Percentiles rank a stretch among this genome's conserved stretches.
These are phyloP conservation scores for Ganoderma multipileum DNA, from an alignment of 1,284 basidiomycete genomes.

Conservation along the genomic window DNA sequence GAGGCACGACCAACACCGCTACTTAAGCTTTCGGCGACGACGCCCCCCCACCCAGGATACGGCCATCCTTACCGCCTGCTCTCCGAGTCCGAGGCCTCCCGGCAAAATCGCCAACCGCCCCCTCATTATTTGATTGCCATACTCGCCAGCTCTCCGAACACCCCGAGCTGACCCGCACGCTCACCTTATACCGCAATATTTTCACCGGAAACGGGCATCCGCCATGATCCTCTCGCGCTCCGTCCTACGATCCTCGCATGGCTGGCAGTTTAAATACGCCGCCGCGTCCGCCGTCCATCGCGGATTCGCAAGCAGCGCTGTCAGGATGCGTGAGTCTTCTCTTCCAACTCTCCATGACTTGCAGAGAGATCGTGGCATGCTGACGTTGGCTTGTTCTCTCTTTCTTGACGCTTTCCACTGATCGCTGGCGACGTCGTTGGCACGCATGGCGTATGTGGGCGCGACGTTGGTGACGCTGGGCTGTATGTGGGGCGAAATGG, in stretches of 20 bases:
- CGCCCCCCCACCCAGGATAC: not conserved
- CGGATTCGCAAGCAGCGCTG: slow-evolving; percentile 39
- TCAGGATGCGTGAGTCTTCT: slow-evolving; percentile 39
- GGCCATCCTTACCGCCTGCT: not conserved
- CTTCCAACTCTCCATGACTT: not conserved
- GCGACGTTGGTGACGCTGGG: slow-evolving; percentile 5
- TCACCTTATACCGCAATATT: not conserved
- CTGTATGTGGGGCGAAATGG: not conserved
- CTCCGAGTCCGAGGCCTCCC: not conserved
- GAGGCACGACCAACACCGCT: not conserved
- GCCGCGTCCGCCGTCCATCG: slow-evolving; percentile 22
- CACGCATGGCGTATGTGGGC: not conserved
- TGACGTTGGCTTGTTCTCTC: not conserved
- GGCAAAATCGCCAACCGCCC: no score
- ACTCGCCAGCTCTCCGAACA: not conserved
- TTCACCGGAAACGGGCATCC: not conserved
- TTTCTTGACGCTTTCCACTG: not conserved
- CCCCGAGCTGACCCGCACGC: not conserved
- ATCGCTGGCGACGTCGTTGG: no score
- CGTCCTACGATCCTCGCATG: slow-evolving; percentile 24
- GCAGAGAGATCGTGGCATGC: not conserved
- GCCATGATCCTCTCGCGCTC: slow-evolving; percentile 26
- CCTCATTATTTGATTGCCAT: no score
- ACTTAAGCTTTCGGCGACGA: not conserved
- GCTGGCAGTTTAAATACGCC: slow-evolving; percentile 17